Base-by-base conservation (phyloP, 2,329 filamentous ascomycete species). In the Clonostachys byssicola region DNA sequence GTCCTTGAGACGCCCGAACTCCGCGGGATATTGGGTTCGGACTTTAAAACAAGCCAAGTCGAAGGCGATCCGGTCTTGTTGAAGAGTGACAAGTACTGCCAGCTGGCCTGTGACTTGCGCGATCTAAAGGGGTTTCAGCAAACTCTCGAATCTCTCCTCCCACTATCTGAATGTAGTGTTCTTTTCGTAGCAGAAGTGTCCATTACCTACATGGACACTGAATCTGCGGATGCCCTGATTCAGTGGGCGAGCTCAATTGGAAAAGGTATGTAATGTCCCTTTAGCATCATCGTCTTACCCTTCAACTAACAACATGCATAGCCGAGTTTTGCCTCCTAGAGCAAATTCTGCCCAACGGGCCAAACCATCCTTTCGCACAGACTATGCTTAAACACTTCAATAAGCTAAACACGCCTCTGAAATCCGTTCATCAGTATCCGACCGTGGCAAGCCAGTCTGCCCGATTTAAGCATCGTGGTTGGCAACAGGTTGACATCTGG, bases 101-200 rank as follows among this genome's bases (percentile, higher is more conserved):
- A 90, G 51, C 71, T 95, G 44, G 90, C 88, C 5, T 95, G 89
- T 57, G 89, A 96, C 64, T 69, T 96, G 36, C 80, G 85, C 34
- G 76, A 92, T 46, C 71, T 91, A 6, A 60, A 72, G 18, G 72
- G 70, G 14, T 71, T 96, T 10, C 72, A 85, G 48, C 60, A 70
- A 6, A 72, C 81, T 5, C 67, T 96, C 20, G 74, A 75, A 16
- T 67, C 67, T 12, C 73, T 86, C 41, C 61, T 89, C 3, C 71
- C 85, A 38, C 61, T 85, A 14, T 61, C 75, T 2, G 69, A 79
- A 8, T 82, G 79, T 49, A 73, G 77, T 4, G 77, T 96, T 3
- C 71, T 96, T 20, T 95, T 94, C 57, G 78, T 91, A 23, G 91
- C 91, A 1, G 92, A 97, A 66, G 91, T 96, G 13, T 95, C 91